Evolutionary conservation across 2,329 filamentous ascomycete genomes (phyloP).

Genomic region (Paecilomyces sp.): DNA sequence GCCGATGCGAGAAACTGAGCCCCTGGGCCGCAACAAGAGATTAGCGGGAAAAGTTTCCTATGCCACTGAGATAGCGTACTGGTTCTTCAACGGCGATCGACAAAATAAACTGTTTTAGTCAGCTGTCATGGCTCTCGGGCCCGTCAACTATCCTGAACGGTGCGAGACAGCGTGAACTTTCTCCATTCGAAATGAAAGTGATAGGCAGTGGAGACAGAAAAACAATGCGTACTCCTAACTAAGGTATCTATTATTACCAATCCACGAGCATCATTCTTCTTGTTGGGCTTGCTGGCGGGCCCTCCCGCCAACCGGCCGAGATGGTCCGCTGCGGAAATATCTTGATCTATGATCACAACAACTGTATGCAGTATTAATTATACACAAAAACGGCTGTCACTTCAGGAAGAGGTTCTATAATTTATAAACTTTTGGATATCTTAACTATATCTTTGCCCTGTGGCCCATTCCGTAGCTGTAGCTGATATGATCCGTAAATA

Average conservation of each 20-base stretch:
- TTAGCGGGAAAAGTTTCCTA: background rate
- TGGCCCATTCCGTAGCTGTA: too few relatives aligned
- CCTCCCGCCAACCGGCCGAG: background rate
- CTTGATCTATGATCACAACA: background rate
- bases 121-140: conserved; percentile 5
- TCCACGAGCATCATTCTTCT: background rate
- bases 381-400: too few relatives aligned
- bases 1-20: background rate
- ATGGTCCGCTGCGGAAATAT: too few relatives aligned
- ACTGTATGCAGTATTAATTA: background rate
- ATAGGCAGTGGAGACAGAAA: background rate
- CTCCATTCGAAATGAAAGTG: background rate
- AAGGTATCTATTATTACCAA: too few relatives aligned
- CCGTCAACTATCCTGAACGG: background rate
- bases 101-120: conserved; percentile 7
- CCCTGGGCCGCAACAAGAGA: background rate
- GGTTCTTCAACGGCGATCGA: conserved; percentile 1
- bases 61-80: background rate
- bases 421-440: too few relatives aligned
- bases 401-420: too few relatives aligned
- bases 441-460: too few relatives aligned
- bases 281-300: background rate
- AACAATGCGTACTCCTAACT: too few relatives aligned
- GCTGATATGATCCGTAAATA: too few relatives aligned
- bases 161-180: background rate